Percentiles rank a stretch among this genome's conserved stretches.
Conservation (phyloP, 1,139 yeast genomes). For the Kodamaea alishanica region DNA sequence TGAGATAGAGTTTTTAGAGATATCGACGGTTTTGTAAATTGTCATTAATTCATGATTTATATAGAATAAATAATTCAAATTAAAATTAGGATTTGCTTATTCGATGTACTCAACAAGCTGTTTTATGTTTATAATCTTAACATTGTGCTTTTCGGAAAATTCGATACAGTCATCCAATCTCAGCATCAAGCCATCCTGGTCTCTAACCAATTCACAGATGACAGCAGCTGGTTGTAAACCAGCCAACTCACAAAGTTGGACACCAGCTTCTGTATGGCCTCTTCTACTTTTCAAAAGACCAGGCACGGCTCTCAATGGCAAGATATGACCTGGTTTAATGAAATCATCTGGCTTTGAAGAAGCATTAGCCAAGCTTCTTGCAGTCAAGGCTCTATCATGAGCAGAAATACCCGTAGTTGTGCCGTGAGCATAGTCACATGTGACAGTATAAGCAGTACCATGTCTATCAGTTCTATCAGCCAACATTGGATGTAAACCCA, state of each 20-base stretch:
- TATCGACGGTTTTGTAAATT: background rate
- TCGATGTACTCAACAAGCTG: conserved; percentile 55
- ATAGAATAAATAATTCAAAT: conserved; percentile 1
- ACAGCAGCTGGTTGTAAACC: conserved; percentile 85
- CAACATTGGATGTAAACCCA: conserved; percentile 79
- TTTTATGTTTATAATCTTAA: conserved; percentile 80
- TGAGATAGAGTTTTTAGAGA: conserved; percentile 29
- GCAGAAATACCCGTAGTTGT: conserved; percentile 99
- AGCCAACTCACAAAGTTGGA: conserved; percentile 75
- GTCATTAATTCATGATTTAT: background rate
- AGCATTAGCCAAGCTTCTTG: conserved; percentile 64
- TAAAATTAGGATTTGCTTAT: background rate
- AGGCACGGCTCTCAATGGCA: conserved; percentile 87
- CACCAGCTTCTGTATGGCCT: conserved; percentile 99
- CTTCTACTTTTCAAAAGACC: conserved; percentile 79
- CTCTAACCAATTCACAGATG: conserved; percentile 91
- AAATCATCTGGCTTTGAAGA: conserved; percentile 58
- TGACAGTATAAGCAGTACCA: conserved; percentile 94
- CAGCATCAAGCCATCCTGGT: conserved; percentile 94
- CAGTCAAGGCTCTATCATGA: conserved; percentile 86
- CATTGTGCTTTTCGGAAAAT: conserved; percentile 59
- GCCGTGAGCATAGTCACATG: conserved; percentile 79
- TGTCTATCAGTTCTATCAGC: conserved; percentile 71
- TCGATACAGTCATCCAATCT: conserved; percentile 79
- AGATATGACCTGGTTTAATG: conserved; percentile 87